Evolutionary conservation across 441 rosid genomes (phyloP).

Genomic region (Aquilaria agallochum): DNA sequence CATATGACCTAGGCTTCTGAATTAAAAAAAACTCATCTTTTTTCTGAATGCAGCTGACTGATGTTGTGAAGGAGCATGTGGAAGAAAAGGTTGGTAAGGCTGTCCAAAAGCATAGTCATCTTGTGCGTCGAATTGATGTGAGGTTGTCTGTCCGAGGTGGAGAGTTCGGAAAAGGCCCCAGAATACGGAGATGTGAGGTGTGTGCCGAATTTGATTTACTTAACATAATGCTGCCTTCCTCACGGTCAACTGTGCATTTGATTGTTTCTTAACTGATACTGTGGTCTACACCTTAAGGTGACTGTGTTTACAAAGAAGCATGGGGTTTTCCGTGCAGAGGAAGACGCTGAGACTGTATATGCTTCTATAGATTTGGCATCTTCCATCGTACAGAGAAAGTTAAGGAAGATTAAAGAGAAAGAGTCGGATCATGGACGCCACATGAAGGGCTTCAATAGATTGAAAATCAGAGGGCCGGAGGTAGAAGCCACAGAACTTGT

Average conservation of each 20-base stretch:
- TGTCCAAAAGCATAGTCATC: constrained; percentile 79
- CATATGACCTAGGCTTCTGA: too few species aligned
- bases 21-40: not conserved
- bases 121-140: constrained; percentile 87
- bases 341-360: constrained; percentile 69
- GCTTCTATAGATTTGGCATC: constrained; percentile 85
- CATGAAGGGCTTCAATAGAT: constrained; percentile 72
- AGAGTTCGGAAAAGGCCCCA: constrained; percentile 92
- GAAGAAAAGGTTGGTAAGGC: constrained; percentile 91
- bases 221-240: not conserved
- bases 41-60: constrained; percentile 49
- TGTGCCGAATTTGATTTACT: not conserved
- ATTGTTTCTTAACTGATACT: constrained; percentile 9
- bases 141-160: constrained; percentile 86
- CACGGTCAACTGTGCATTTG: not conserved
- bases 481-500: constrained; percentile 13
- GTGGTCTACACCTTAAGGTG: constrained; percentile 34
- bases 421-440: constrained; percentile 92
- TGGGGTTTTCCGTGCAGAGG: constrained; percentile 95
- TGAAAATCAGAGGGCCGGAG: constrained; percentile 56
- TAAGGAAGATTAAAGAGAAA: constrained; percentile 96
- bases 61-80: constrained; percentile 59
- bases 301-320: constrained; percentile 87
- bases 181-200: constrained; percentile 89
- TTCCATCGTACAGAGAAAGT: constrained; percentile 69